Conservation (phyloP, 192 early-diverging fungal genomes). For the Backusella liffmaniae region DNA sequence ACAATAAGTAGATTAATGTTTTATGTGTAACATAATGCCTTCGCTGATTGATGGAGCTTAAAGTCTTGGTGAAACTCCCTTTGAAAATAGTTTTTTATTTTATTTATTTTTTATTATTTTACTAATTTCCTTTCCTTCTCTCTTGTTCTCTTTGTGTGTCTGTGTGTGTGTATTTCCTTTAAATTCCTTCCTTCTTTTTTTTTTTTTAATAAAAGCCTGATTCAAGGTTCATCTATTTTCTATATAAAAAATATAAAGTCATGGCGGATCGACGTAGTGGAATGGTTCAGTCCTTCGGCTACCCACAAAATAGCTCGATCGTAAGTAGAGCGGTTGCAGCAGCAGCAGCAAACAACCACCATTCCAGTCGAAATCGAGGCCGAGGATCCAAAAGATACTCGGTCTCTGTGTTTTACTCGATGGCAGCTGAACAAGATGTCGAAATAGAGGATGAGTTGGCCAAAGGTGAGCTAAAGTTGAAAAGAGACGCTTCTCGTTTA, state of each 20-base stretch:
- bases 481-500: not conserved
- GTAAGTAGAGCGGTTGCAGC: slow-evolving; percentile 34
- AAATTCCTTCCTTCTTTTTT: not conserved
- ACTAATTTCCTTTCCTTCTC: not conserved
- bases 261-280: slow-evolving; percentile 36
- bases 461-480: slow-evolving; percentile 51
- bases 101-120: not conserved
- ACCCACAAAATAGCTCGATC: slow-evolving; percentile 24
- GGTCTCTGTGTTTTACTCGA: slow-evolving; percentile 70
- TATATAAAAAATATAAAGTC: not conserved
- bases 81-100: not conserved
- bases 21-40: not conserved
- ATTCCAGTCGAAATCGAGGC: slow-evolving; percentile 38
- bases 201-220: not conserved
- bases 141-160: not conserved
- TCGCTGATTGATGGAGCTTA: slow-evolving; percentile 4
- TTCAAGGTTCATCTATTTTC: not conserved
- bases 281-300: slow-evolving; percentile 28
- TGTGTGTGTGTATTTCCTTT: not conserved
- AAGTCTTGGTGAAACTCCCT: not conserved
- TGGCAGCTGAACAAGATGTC: slow-evolving; percentile 88
- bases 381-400: slow-evolving; percentile 71
- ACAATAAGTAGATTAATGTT: not conserved
- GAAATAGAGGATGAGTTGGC: slow-evolving; percentile 94
- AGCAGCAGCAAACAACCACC: slow-evolving; percentile 33